Percentiles rank a stretch among this genome's conserved stretches.
These are phyloP conservation scores for Taxillus chinensis DNA, from an alignment of 164 flowering plant genomes.

Conservation along the genomic window DNA sequence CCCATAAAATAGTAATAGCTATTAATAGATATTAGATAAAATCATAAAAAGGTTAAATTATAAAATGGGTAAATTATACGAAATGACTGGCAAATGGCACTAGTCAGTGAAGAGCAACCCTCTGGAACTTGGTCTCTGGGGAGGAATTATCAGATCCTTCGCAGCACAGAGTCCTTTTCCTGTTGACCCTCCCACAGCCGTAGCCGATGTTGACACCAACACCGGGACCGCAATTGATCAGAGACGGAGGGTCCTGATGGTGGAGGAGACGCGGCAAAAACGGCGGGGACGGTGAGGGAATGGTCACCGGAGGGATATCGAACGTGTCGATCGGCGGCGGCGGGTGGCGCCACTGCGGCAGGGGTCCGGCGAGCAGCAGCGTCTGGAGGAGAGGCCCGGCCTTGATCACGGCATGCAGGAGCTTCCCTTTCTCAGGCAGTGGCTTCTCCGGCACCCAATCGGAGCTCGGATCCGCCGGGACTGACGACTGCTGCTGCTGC, in stretches of 20 bases:
- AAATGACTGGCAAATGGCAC: too few species aligned
- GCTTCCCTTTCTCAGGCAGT: constrained; percentile 88
- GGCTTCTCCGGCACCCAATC: constrained; percentile 31
- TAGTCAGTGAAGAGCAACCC: constrained; percentile 41
- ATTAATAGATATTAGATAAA: too few species aligned
- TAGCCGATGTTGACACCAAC: constrained; percentile 6
- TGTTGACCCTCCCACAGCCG: constrained; percentile 23
- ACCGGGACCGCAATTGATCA: not conserved
- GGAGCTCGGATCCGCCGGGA: not conserved
- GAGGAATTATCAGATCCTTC: constrained; percentile 39
- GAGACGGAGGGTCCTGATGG: constrained; percentile 25
- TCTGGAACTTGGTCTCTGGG: constrained; percentile 38
- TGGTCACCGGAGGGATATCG: constrained; percentile 76
- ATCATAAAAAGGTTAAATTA: too few species aligned
- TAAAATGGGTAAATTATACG: too few species aligned
- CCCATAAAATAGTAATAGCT: constrained; percentile 1
- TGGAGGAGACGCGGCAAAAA: constrained; percentile 17
- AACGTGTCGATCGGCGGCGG: constrained; percentile 77
- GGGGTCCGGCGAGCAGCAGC: constrained; percentile 78
- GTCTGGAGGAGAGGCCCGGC: constrained; percentile 97
- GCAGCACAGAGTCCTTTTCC: constrained; percentile 31
- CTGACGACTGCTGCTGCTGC: constrained; percentile 5
- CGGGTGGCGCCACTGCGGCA: constrained; percentile 93
- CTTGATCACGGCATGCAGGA: constrained; percentile 82
- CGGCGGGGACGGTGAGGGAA: constrained; percentile 38